Conservation (phyloP, 805 yeast species). For the Debaryomyces tyrocola region DNA sequence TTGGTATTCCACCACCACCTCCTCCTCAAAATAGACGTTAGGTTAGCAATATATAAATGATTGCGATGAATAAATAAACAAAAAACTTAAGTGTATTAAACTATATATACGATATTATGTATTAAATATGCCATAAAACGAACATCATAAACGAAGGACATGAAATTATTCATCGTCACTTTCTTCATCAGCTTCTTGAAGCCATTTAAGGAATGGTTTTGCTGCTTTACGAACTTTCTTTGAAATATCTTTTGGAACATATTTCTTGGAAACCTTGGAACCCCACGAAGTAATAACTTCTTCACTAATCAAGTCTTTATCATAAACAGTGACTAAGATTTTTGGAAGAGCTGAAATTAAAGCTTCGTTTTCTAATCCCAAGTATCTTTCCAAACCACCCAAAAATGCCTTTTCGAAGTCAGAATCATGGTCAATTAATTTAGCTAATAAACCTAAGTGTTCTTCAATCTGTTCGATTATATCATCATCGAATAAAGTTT, state of each 20-base stretch:
- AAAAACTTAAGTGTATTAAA: neutral
- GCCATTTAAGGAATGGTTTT: slow-evolving; percentile 93
- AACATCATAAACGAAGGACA: neutral
- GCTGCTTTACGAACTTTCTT: slow-evolving; percentile 96
- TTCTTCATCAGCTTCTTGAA: slow-evolving; percentile 88
- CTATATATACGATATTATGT: slow-evolving; percentile 1
- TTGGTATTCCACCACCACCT: slow-evolving; percentile 15
- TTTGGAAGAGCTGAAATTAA: slow-evolving; percentile 76
- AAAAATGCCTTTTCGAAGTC: slow-evolving; percentile 84
- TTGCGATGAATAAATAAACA: neutral
- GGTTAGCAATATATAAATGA: neutral
- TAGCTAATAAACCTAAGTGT: slow-evolving; percentile 81
- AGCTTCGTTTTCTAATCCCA: slow-evolving; percentile 75
- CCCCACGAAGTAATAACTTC: slow-evolving; percentile 84
- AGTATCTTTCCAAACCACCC: slow-evolving; percentile 93
- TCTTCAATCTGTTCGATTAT: slow-evolving; percentile 68
- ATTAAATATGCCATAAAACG: neutral
- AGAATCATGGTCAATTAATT: slow-evolving; percentile 59
- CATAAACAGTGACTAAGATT: slow-evolving; percentile 77
- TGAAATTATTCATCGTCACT: slow-evolving; percentile 56
- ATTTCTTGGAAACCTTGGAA: slow-evolving; percentile 86
- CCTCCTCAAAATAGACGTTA: slow-evolving; percentile 12
- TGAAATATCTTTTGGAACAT: slow-evolving; percentile 85
- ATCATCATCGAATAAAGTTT: slow-evolving; percentile 78
- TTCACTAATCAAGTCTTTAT: slow-evolving; percentile 81